Conservation (phyloP, 1,139 yeast species). For the Oligophagozyma castellii region DNA sequence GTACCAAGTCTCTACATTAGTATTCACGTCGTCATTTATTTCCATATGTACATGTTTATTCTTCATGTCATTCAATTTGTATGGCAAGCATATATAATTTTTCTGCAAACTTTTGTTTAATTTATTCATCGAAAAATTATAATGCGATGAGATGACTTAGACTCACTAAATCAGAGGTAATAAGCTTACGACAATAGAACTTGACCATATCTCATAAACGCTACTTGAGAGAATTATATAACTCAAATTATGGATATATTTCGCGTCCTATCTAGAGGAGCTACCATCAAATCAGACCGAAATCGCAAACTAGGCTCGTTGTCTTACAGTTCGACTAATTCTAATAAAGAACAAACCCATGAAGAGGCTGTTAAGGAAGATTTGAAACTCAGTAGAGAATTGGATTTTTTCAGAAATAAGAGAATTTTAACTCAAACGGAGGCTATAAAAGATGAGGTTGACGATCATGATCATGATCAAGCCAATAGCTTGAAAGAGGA, state of each 20-base stretch:
- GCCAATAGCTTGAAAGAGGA: slow-evolving; percentile 11
- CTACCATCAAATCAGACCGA: slow-evolving; percentile 45
- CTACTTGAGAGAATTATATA: neutral
- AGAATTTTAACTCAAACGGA: slow-evolving; percentile 24
- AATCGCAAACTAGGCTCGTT: slow-evolving; percentile 12
- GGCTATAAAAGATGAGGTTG: slow-evolving; percentile 14
- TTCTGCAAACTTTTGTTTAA: too few relatives aligned
- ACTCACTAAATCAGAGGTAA: too few relatives aligned
- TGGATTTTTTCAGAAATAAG: slow-evolving; percentile 58
- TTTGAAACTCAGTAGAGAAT: slow-evolving; percentile 41
- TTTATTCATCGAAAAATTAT: too few relatives aligned
- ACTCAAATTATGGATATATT: slow-evolving; percentile 67
- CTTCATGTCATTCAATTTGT: too few relatives aligned
- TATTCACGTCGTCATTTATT: too few relatives aligned
- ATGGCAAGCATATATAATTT: too few relatives aligned
- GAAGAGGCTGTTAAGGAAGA: slow-evolving; percentile 27
- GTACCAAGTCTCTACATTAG: too few relatives aligned
- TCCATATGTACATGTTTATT: too few relatives aligned
- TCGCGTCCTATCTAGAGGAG: slow-evolving; percentile 74
- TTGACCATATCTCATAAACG: too few relatives aligned
- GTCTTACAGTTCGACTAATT: slow-evolving; percentile 17
- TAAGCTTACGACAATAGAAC: too few relatives aligned
- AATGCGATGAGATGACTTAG: too few relatives aligned
- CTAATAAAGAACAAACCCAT: slow-evolving; percentile 4
- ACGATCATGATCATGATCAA: slow-evolving; percentile 13